These are phyloP conservation scores for Corylus americana DNA, from an alignment of 306 rosid species.

Conservation along the genomic window DNA sequence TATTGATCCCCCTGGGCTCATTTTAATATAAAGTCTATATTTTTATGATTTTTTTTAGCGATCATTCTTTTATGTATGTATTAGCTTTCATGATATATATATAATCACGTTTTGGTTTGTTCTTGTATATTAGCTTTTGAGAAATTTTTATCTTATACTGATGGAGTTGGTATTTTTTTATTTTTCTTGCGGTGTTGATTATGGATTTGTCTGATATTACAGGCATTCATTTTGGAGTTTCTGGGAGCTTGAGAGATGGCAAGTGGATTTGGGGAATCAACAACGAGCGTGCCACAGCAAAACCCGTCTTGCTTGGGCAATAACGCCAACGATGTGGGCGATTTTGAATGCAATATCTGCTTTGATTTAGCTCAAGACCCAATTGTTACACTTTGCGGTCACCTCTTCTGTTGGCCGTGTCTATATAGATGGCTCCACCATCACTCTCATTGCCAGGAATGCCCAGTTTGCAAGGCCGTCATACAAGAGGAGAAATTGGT, in stretches of 20 bases:
- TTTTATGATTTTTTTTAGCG: not conserved
- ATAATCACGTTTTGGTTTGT: not conserved
- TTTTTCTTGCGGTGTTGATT: not conserved
- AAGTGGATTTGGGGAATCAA: constrained; percentile 67
- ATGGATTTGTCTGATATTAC: not conserved
- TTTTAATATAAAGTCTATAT: not conserved
- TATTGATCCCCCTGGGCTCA: not conserved
- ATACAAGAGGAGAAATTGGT: constrained; percentile 75
- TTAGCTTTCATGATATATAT: too few species aligned
- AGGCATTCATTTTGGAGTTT: constrained; percentile 19
- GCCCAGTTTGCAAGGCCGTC: constrained; percentile 94
- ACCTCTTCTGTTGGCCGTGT: constrained; percentile 94
- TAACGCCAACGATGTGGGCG: constrained; percentile 61
- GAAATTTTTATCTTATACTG: not conserved
- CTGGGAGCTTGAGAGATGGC: constrained; percentile 42
- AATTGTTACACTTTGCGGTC: constrained; percentile 86
- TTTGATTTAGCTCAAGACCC: constrained; percentile 93
- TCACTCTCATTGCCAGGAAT: constrained; percentile 89
- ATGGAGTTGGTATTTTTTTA: not conserved
- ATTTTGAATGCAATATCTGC: constrained; percentile 96
- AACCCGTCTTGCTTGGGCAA: constrained; percentile 53
- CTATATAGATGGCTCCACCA: constrained; percentile 85
- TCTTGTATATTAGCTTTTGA: not conserved
- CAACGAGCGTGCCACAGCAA: constrained; percentile 51
- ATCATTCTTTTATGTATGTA: not conserved